Evolutionary conservation across 176 grass and related monocot species (phyloP), one percentile per base, ranked within the genome.

Genomic region (Urochloa ruziziensis): DNA sequence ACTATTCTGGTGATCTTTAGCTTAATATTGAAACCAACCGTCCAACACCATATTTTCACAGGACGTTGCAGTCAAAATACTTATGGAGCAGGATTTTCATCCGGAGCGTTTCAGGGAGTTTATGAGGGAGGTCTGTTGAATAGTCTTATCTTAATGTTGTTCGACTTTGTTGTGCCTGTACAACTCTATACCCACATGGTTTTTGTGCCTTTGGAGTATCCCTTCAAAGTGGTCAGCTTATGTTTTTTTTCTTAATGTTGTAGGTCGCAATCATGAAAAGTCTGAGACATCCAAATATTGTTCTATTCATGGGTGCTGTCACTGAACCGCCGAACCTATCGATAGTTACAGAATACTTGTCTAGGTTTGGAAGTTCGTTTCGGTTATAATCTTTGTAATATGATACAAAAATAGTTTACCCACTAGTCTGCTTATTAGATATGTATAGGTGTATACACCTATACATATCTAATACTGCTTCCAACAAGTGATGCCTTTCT

Each of bases 61-160:
- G 96, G 96, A 98, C 90, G 93, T 98, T 85, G 96, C 93, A 42
- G 96, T 98, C 70, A 98, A 98, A 83, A 95, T 95, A 89, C 87
- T 98, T 42, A 98, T 98, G 87, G 93, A 98, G 73, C 96, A 98
- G 83, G 96, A 98, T 92, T 98, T 95, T 56, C 96, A 94, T 90
- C 85, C 89, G 67, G 96, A 95, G 17, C 91, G 82, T 23, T 72
- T 98, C 23, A 93, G 88, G 37, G 96, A 98, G 54, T 98, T 98
- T 78, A 88, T 95, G 89, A 92, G 96, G 80, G 96, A 98, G 96
- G 96, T 98, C 62, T 80, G 79, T 62, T 87, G 34, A 90, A 78
- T 28, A 32, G 34, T 52, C 49, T 58, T 73, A 21, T 52, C 49
- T 58, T 73, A 21, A 32, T 73, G 27, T 62, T 62, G 59, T 30